Evolutionary conservation across 2,329 filamentous ascomycete genomes (phyloP), one percentile per base, ranked within the genome.

Genomic region (Aspergillus quadrilineatus): DNA sequence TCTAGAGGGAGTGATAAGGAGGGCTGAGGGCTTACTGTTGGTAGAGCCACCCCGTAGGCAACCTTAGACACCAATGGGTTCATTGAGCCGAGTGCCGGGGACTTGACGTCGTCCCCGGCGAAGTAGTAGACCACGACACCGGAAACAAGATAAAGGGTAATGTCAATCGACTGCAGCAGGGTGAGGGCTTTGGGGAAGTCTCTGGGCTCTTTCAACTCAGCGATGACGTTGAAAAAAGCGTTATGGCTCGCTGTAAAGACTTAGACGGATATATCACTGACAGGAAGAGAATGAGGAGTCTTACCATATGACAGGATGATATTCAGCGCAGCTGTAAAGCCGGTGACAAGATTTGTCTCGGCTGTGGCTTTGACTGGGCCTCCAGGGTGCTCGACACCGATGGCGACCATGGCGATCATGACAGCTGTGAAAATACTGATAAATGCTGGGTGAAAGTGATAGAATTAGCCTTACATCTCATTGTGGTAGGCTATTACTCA

Each of bases 281-380:
- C 22, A 22, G 22, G 22, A 22, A 22, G 22, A 22, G 22, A 22
- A 22, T 22, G 22, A 22, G 22, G 22, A 22, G n/a, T 30, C 74
- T 67, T 65, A 77, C 85, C 79, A 74, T 87, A 91, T 53, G 88
- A 87, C 58, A 90, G 85, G 59, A 89, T 79, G 51, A 91, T 90
- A 74, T 89, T 89, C 67, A 78, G 80, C 42, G 88, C 79, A n/a
- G 84, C 80, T 9, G 84, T 78, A 66, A 88, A 87, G 17, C 77
- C 84, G 42, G 82, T 76, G 43, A 77, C 75, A 36, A 88, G 77
- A 37, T 72, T 73, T 1, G 82, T 69, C 4, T 77, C 60, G 17
- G 73, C 71, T 7, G 74, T 71, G 17, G 73, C 71, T 15, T 73
- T 63, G 39, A 78, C 69, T 7, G 62, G 64, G 15, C 62, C 60